These are phyloP conservation scores for Magnusiomyces fungicola DNA, from an alignment of 1,139 yeast genomes.

Conservation along the genomic window DNA sequence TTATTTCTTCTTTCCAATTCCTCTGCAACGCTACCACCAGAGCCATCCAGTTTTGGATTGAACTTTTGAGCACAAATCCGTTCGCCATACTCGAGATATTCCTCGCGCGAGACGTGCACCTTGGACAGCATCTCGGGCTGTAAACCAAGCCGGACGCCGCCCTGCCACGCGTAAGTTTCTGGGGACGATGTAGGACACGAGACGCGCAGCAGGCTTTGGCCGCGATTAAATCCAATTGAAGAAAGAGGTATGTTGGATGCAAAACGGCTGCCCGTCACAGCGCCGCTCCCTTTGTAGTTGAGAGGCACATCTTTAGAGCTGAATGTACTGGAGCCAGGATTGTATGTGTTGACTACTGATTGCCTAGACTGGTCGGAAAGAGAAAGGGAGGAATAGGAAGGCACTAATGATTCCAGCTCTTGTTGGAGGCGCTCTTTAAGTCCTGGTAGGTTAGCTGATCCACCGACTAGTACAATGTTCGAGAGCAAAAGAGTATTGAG, in stretches of 20 bases:
- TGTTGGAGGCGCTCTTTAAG: conserved; percentile 48
- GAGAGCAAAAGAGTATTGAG: conserved; percentile 71
- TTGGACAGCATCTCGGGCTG: conserved; percentile 44
- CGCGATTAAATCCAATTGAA: too few relatives aligned
- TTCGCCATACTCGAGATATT: conserved; percentile 83
- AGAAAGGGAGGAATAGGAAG: conserved; percentile 38
- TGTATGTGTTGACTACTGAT: too few relatives aligned
- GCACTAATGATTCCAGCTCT: conserved; percentile 30
- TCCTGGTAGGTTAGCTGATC: conserved; percentile 65
- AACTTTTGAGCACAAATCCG: conserved; percentile 23
- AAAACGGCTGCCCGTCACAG: too few relatives aligned
- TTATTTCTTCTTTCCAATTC: neutral
- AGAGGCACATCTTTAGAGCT: too few relatives aligned
- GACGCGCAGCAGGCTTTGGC: conserved; percentile 7
- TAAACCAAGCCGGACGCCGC: conserved; percentile 48
- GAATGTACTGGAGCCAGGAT: too few relatives aligned
- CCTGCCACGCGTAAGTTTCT: conserved; percentile 46
- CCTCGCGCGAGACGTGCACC: conserved; percentile 62
- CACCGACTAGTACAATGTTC: conserved; percentile 78
- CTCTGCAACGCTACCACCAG: neutral
- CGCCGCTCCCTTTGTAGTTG: too few relatives aligned
- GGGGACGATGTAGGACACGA: conserved; percentile 35
- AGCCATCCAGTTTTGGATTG: conserved; percentile 10
- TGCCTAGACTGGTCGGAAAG: conserved; percentile 35
- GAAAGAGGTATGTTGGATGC: too few relatives aligned